Evolutionary conservation across 768 basidiomycete species (phyloP).

Genomic region (Tulasnella sp.): DNA sequence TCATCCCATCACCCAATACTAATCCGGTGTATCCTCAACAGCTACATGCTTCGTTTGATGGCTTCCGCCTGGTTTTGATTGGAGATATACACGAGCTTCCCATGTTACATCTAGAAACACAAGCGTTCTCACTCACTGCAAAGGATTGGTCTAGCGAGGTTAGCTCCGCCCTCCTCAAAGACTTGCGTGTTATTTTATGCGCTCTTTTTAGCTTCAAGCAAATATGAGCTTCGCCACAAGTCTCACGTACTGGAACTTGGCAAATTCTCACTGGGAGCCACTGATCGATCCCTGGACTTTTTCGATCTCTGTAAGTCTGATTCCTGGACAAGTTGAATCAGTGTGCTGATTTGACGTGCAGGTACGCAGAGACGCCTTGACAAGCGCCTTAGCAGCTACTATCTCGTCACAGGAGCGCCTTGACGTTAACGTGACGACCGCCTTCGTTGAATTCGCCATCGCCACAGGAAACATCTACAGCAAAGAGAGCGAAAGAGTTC

Average conservation of each 20-base stretch:
- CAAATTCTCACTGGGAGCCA: conserved; percentile 98
- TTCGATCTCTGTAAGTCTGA: conserved; percentile 45
- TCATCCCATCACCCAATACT: conserved; percentile 8
- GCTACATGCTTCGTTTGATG: conserved; percentile 80
- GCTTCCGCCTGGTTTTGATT: conserved; percentile 86
- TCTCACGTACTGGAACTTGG: conserved; percentile 93
- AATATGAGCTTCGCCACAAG: conserved; percentile 70
- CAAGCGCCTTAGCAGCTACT: conserved; percentile 45
- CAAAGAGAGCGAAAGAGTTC: conserved; percentile 59
- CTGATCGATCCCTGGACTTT: conserved; percentile 95
- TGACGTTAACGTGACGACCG: conserved; percentile 83
- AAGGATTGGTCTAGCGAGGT: conserved; percentile 95
- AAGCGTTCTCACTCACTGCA: conserved; percentile 69
- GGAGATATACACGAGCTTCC: conserved; percentile 94
- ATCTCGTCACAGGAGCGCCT: conserved; percentile 72
- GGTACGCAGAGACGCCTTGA: conserved; percentile 43
- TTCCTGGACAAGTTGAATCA: not conserved
- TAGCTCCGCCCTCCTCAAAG: conserved; percentile 19
- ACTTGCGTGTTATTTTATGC: not conserved
- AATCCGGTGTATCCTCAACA: conserved; percentile 26
- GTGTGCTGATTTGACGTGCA: conserved; percentile 24
- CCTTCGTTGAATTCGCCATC: conserved; percentile 76
- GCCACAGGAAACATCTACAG: conserved; percentile 63
- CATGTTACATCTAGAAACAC: conserved; percentile 77
- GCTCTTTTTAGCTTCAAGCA: conserved; percentile 55